A percentile compares a stretch with the other conserved stretches of the same genome.
phyloP scores from a whole-genome alignment of 108 stramenopile genomes.

The Tribonema minus region DNA sequence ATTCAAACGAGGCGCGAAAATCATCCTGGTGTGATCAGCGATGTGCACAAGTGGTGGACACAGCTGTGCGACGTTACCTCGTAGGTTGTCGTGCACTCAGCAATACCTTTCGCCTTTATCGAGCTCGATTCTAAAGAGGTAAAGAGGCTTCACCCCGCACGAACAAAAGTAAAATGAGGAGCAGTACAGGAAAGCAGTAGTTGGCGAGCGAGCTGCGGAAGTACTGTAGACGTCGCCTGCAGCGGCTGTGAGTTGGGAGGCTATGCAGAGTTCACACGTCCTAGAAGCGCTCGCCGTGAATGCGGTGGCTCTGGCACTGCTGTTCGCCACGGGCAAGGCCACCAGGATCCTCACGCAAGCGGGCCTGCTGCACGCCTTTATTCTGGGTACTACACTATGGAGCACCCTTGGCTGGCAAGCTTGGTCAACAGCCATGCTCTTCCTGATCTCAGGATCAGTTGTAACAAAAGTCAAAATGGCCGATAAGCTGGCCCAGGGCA shows the following conservation, averaged over 20 bases:
- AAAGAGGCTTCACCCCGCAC: background rate
- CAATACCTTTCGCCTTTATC: too few relatives aligned
- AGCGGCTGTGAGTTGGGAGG: background rate
- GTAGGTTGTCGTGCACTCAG: too few relatives aligned
- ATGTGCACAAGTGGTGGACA: too few relatives aligned
- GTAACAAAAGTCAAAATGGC: constrained; percentile 82
- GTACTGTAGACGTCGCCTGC: too few relatives aligned
- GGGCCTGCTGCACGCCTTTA: constrained; percentile 69
- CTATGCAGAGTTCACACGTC: background rate
- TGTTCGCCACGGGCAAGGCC: constrained; percentile 21
- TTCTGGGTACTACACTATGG: constrained; percentile 76
- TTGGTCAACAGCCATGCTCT: constrained; percentile 77
- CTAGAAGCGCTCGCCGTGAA: background rate
- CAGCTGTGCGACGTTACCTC: too few relatives aligned
- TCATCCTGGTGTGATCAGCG: too few relatives aligned
- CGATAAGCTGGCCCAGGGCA: constrained; percentile 76
- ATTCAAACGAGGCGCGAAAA: too few relatives aligned
- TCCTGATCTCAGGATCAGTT: constrained; percentile 63
- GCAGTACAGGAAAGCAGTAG: too few relatives aligned
- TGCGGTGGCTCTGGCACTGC: constrained; percentile 16
- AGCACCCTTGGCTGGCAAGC: constrained; percentile 71
- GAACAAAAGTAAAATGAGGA: background rate
- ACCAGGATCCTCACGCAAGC: constrained; percentile 67
- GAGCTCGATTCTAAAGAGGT: too few relatives aligned
- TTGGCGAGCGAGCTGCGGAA: too few relatives aligned